Evolutionary conservation across 139 green algal genomes (phyloP).

Genomic region (Chlorella sp.): DNA sequence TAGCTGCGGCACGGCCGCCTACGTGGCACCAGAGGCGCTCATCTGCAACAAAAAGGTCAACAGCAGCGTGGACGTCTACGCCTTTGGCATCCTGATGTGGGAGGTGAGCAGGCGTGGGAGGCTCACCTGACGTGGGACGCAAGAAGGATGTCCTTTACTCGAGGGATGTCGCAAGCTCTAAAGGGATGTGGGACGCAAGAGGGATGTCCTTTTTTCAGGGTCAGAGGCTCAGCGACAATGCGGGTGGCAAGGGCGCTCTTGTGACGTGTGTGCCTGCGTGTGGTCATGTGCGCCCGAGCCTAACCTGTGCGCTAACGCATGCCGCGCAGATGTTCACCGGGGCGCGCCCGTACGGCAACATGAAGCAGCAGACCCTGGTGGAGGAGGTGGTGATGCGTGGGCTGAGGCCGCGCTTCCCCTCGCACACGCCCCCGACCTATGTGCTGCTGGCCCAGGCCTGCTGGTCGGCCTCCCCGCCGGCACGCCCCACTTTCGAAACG

Average conservation of each 20-base stretch:
- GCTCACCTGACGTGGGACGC: no score
- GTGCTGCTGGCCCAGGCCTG: conserved; percentile 32
- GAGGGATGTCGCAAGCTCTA: no score
- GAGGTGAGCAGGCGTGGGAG: conserved; percentile 34
- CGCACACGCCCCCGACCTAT: conserved; percentile 31
- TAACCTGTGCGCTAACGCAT: no score
- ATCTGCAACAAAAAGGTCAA: conserved; percentile 55
- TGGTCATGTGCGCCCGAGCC: no score
- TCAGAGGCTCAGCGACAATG: no score
- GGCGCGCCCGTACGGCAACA: conserved; percentile 19
- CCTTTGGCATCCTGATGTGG: conserved; percentile 46
- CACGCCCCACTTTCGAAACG: conserved; percentile 44
- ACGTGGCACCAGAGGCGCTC: conserved; percentile 53
- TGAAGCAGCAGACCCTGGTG: conserved; percentile 51
- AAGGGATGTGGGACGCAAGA: no score
- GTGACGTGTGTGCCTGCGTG: no score
- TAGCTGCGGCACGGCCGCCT: conserved; percentile 48
- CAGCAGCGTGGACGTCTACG: conserved; percentile 47
- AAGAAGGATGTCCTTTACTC: no score
- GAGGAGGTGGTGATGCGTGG: conserved; percentile 50
- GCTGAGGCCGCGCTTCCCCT: conserved; percentile 44
- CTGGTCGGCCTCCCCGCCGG: conserved; percentile 29
- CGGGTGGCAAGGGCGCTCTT: no score
- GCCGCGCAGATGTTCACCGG: conserved; percentile 19
- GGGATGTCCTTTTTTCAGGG: no score